Percentiles rank a stretch among this genome's conserved stretches.
Conservation (phyloP, 495 filamentous ascomycete genomes). For the Friedmanniomyces endolithicus region DNA sequence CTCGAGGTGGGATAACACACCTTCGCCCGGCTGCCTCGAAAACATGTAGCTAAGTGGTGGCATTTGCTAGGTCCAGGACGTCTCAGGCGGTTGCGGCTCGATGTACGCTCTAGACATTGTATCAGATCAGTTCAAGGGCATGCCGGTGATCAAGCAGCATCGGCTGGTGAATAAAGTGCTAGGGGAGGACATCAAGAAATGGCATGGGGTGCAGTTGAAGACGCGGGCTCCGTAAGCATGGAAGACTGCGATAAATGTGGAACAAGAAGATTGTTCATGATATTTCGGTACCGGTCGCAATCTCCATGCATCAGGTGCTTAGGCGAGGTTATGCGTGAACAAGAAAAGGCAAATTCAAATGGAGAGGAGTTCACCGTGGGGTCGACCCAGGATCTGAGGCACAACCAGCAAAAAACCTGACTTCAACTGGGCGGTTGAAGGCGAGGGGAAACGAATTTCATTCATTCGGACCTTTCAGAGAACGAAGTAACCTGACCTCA, state of each 20-base stretch:
- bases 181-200: slow-evolving; percentile 55
- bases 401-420: too few species aligned
- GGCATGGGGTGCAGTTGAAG: slow-evolving; percentile 65
- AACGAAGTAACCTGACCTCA: too few species aligned
- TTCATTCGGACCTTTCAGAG: too few species aligned
- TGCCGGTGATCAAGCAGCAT: slow-evolving; percentile 59
- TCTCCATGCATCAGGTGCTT: too few species aligned
- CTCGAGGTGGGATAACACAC: slow-evolving; percentile 33
- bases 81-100: slow-evolving; percentile 64
- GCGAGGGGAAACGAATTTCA: too few species aligned
- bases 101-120: slow-evolving; percentile 67
- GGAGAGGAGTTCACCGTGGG: too few species aligned
- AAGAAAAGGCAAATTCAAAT: too few species aligned
- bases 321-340: too few species aligned
- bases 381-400: too few species aligned
- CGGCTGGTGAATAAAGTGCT: slow-evolving; percentile 56
- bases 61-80: slow-evolving; percentile 48
- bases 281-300: too few species aligned
- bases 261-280: neutral
- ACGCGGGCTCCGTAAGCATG: slow-evolving; percentile 31
- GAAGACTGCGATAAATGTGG: neutral
- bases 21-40: neutral
- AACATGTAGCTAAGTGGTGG: neutral
- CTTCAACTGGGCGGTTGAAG: too few species aligned
- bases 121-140: slow-evolving; percentile 51